Evolutionary conservation across 805 yeast species (phyloP), one percentile per base, ranked within the genome.

Genomic region (Candida bentonensis): DNA sequence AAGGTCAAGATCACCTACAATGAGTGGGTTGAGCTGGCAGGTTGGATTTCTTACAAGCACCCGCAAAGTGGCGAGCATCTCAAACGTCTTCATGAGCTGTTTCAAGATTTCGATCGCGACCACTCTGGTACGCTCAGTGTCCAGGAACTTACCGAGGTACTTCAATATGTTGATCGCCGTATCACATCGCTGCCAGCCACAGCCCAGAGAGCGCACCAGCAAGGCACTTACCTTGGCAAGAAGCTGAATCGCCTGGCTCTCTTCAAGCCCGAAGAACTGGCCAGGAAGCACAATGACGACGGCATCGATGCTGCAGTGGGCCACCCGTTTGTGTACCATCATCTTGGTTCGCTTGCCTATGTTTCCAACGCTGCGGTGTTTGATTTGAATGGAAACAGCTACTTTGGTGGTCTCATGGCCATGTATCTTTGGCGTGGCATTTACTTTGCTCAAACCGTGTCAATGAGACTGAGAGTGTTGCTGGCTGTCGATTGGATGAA

Each of bases 371-470:
- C 79, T 42, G 85, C 85, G 2, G 82, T 78, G 22, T 78, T 78
- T 56, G 85, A 78, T 56, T 70, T 75, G n/a, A 76, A 78, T 26
- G 74, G 74, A 17, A 73, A 73, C 53, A 67, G 78, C 25, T 70
- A 75, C 48, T 74, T 77, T 47, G 82, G 83, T 47, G 85, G 83
- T 2, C 58, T 78, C 42, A 58, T 77, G 34, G 83, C 83, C n/a
- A 74, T 79, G 78, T 79, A 79, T 56, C 60, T 78, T 44, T 78
- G 85, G 85, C 72, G 85, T 65, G 71, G 79, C 42, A 80, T 76
- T 23, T 78, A 78, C 60, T 78, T 78, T 61, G 73, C 82, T 25
- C 81, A 78, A 58, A 71, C 79, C 43, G 83, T 79, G 33, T 73
- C 81, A 47, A 58, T 74, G 53, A 69, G 83, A 59, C 74, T 79